phyloP scores from a whole-genome alignment of 1,284 basidiomycete species.

The Taiwanofungus camphoratus region DNA sequence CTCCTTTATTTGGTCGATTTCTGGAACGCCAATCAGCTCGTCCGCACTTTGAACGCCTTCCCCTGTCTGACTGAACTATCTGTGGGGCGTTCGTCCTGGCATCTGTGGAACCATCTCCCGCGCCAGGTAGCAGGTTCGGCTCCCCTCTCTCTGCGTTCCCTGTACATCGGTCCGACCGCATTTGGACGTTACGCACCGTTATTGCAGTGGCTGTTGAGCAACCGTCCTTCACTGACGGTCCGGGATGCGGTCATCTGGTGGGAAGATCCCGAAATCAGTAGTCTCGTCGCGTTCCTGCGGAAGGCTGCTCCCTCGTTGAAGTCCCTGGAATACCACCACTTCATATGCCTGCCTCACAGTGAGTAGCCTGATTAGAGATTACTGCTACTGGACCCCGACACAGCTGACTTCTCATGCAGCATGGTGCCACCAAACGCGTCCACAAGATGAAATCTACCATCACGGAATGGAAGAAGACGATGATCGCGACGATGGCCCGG shows the following conservation, averaged over 20 bases:
- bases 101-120: constrained; percentile 3
- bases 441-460: neutral
- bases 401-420: no score
- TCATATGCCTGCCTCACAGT: neutral
- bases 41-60: constrained; percentile 7
- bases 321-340: constrained; percentile 3
- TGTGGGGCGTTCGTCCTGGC: constrained; percentile 7
- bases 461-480: no score
- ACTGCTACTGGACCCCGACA: neutral
- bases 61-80: constrained; percentile 1
- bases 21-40: constrained; percentile 11
- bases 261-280: constrained; percentile 9
- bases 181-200: constrained; percentile 6
- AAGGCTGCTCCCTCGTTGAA: constrained; percentile 1
- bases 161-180: constrained; percentile 6
- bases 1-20: constrained; percentile 5
- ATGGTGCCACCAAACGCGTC: neutral
- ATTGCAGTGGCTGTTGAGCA: constrained; percentile 4
- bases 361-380: neutral
- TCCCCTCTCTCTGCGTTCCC: neutral
- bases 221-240: constrained; percentile 1
- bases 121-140: neutral
- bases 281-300: constrained; percentile 1
- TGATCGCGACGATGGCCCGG: neutral
- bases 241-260: constrained; percentile 6